Conservation (phyloP, 306 rosid species). For the Sesbania bispinosa region DNA sequence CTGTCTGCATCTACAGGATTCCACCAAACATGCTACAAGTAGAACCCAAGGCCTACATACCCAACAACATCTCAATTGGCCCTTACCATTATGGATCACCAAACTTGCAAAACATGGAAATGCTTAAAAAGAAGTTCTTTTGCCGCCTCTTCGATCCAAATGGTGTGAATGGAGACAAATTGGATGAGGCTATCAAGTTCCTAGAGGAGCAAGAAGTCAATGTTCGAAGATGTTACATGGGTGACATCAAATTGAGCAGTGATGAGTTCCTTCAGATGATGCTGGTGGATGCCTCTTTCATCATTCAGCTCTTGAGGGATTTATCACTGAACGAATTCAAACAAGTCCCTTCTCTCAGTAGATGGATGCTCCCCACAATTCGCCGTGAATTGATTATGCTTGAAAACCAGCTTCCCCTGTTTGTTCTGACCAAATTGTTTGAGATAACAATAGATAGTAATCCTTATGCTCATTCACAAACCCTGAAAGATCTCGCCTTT, state of each 20-base stretch:
- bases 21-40: slow-evolving; percentile 3
- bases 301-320: slow-evolving; percentile 37
- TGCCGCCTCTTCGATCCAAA: slow-evolving; percentile 12
- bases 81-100: slow-evolving; percentile 31
- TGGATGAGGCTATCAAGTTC: slow-evolving; percentile 15
- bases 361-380: slow-evolving; percentile 46
- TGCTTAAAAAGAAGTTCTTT: slow-evolving; percentile 17
- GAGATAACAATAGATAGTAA: no score
- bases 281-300: slow-evolving; percentile 38
- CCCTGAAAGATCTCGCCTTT: slow-evolving; percentile 28
- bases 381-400: slow-evolving; percentile 41
- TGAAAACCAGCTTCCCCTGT: slow-evolving; percentile 49
- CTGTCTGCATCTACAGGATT: slow-evolving; percentile 29
- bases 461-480: no score
- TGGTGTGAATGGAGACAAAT: not conserved
- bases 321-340: not conserved
- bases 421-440: slow-evolving; percentile 33
- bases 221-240: slow-evolving; percentile 27
- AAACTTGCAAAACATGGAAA: slow-evolving; percentile 15
- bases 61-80: slow-evolving; percentile 37
- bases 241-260: not conserved
- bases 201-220: slow-evolving; percentile 16
- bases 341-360: slow-evolving; percentile 4
- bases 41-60: slow-evolving; percentile 25
- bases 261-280: slow-evolving; percentile 38